These are phyloP conservation scores for Exophiala sideris DNA, from an alignment of 2,329 filamentous ascomycete genomes.

Conservation along the genomic window DNA sequence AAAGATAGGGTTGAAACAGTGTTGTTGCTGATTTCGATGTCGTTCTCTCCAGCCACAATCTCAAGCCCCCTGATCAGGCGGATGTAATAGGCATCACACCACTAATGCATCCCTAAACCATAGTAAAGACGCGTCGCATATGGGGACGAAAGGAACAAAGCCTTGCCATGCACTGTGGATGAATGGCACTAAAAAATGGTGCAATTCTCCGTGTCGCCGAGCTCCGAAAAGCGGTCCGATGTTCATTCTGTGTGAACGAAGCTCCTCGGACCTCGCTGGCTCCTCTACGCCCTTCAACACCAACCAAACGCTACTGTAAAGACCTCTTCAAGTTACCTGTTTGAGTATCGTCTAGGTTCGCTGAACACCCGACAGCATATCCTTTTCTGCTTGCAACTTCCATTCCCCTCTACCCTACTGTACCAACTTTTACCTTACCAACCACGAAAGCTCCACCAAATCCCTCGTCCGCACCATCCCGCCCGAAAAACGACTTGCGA, in stretches of 20 bases:
- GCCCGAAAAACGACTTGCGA: no score
- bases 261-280: not conserved
- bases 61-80: not conserved
- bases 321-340: not conserved
- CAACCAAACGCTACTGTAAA: not conserved
- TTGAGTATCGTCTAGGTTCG: not conserved
- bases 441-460: no score
- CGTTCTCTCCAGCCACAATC: not conserved
- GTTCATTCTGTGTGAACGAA: not conserved
- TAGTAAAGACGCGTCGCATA: not conserved
- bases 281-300: not conserved
- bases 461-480: no score
- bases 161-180: not conserved
- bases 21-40: not conserved
- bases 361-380: no score
- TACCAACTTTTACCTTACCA: no score
- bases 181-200: not conserved
- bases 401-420: no score
- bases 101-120: not conserved
- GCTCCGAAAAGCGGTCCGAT: not conserved
- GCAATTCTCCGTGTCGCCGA: not conserved
- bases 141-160: not conserved
- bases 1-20: not conserved
- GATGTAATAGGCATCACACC: not conserved
- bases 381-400: no score